Base-by-base conservation (phyloP, 1,139 yeast species). In the Insectozyma bohioensis region DNA sequence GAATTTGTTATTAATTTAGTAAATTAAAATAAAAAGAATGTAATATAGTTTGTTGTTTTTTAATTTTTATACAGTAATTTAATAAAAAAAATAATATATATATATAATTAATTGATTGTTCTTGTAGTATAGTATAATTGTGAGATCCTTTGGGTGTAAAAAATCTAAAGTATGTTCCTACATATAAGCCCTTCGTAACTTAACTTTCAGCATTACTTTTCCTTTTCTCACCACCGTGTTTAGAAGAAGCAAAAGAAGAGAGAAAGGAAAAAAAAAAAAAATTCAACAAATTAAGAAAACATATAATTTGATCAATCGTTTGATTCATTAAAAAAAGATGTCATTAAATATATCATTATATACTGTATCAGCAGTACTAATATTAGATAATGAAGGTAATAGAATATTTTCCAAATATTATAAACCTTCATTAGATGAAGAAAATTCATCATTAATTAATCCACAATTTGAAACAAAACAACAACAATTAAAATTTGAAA, bases 331-430 rank as follows among this genome's bases (percentile, higher is more conserved):
- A n/a, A n/a, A n/a, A n/a, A n/a, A n/a, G n/a, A 75, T 74, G 75
- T 70, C 81, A 42, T 63, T 72, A 33, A 77, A 79, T 51, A 68
- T 81, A 36, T 80, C 94, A 10, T 71, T 88, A 42, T 87, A 90
- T 63, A 72, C 96, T 9, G 76, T 88, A 32, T 74, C 82, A 28
- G 90, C 95, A 4, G 72, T 83, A 33, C 64, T 88, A 48, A 76
- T 90, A 48, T 75, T 92, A 48, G 97, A 90, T 58, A 78, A 72
- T 48, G 84, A 83, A 43, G 96, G 95, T 12, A 73, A 78, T 37
- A 72, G 98, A 48, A 63, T 92, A 33, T 85, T 75, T 52, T 82
- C 95, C 45, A 90, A 90, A 54, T 94, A 92, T 67, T 92, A 83
- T 63, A 69, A 70, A 44, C 74, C 84, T 24, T 28, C 46, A 20